phyloP scores from a whole-genome alignment of 73 alveolate genomes.

The Uronychia setigera region DNA sequence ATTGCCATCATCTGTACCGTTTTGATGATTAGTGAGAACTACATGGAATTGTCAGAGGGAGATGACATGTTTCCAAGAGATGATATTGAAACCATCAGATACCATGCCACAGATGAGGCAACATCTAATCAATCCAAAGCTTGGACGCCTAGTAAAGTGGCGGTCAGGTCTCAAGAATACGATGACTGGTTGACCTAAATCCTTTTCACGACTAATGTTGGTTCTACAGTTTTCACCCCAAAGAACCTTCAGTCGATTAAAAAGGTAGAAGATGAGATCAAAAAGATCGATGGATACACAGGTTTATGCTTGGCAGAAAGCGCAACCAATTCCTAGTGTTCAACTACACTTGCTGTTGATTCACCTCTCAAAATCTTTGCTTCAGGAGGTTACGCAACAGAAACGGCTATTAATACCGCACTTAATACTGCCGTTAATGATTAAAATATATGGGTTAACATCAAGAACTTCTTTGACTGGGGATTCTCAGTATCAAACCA shows the following conservation, averaged over 20 bases:
- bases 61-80: too few relatives aligned
- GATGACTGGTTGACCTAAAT: not conserved
- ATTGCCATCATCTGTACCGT: too few relatives aligned
- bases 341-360: not conserved
- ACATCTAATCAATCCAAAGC: not conserved
- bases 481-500: not conserved
- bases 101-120: not conserved
- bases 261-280: not conserved
- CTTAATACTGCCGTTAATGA: not conserved
- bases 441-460: not conserved
- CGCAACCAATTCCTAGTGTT: not conserved
- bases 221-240: not conserved
- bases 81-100: not conserved
- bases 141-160: not conserved
- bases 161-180: not conserved
- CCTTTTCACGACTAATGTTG: not conserved
- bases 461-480: not conserved
- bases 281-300: not conserved
- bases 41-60: too few relatives aligned
- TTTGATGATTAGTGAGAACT: too few relatives aligned
- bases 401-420: not conserved
- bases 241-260: not conserved
- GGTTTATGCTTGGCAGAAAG: not conserved
- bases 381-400: not conserved
- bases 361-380: not conserved